Evolutionary conservation across 768 basidiomycete genomes (phyloP).

Genomic region (Kwoniella sp.): DNA sequence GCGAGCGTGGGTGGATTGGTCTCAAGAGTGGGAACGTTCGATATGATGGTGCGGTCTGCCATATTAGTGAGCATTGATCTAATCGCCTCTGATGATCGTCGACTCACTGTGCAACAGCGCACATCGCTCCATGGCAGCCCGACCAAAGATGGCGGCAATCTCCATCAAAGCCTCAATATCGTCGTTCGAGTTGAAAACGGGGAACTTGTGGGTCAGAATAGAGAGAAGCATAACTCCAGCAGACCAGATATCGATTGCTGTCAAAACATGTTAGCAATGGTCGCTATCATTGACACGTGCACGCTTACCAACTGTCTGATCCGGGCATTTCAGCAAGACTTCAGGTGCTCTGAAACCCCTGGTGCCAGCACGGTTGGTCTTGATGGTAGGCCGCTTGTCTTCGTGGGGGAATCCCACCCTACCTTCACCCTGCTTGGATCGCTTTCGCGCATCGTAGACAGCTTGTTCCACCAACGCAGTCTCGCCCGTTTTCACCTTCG

Average conservation of each 20-base stretch:
- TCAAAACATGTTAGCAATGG: too few relatives aligned
- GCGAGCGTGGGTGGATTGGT: conserved; percentile 65
- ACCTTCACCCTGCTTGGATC: conserved; percentile 37
- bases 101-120: conserved; percentile 82
- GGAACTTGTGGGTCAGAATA: conserved; percentile 87
- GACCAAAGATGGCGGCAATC: conserved; percentile 80
- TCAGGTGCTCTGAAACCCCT: conserved; percentile 96
- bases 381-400: conserved; percentile 60
- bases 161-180: conserved; percentile 96
- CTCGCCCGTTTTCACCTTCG: conserved; percentile 54
- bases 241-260: conserved; percentile 96
- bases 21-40: conserved; percentile 79
- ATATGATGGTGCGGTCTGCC: conserved; percentile 80
- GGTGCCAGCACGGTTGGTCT: conserved; percentile 94
- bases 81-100: neutral
- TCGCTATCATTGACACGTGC: conserved; percentile 14
- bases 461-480: conserved; percentile 51
- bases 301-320: conserved; percentile 81
- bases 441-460: conserved; percentile 44
- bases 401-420: conserved; percentile 45
- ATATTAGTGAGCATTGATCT: conserved; percentile 4
- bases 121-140: conserved; percentile 71
- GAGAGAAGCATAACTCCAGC: conserved; percentile 87
- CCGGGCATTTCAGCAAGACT: conserved; percentile 86
- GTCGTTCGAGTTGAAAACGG: conserved; percentile 86